Conservation (phyloP, 345 rosid genomes). For the Euphorbia peplus region DNA sequence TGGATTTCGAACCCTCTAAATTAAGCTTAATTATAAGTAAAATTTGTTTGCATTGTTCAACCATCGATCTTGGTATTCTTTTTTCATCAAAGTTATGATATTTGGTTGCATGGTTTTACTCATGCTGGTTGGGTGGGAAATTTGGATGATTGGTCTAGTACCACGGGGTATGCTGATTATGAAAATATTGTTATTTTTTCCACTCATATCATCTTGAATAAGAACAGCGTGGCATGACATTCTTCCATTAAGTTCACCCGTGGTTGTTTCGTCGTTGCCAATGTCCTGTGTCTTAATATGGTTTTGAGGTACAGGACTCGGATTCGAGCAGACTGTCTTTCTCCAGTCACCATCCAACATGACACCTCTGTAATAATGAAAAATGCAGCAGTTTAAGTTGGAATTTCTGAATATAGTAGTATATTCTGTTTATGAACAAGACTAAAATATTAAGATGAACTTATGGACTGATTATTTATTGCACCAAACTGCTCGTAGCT, state of each 20-base stretch:
- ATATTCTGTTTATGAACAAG: not conserved
- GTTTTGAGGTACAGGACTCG: conserved; percentile 75
- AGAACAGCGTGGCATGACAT: conserved; percentile 91
- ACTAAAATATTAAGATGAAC: no score
- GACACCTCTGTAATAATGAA: conserved; percentile 57
- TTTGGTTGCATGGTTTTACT: no score
- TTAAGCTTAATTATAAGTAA: no score
- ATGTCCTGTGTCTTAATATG: conserved; percentile 82
- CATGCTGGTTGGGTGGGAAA: no score
- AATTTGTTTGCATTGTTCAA: no score
- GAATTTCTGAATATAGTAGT: not conserved
- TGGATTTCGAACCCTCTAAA: no score
- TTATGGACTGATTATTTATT: no score
- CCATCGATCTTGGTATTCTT: no score
- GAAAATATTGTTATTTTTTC: conserved; percentile 49
- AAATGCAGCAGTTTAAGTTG: not conserved
- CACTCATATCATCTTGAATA: conserved; percentile 90
- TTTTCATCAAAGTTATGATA: no score
- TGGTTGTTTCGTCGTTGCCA: conserved; percentile 72
- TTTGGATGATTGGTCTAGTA: no score
- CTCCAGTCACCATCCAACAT: conserved; percentile 90
- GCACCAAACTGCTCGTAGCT: no score
- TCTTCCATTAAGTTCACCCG: conserved; percentile 87
- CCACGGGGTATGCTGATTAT: no score
- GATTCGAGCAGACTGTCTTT: conserved; percentile 71